Evolutionary conservation across 805 yeast genomes (phyloP).

Genomic region (Suhomyces vadensis): DNA sequence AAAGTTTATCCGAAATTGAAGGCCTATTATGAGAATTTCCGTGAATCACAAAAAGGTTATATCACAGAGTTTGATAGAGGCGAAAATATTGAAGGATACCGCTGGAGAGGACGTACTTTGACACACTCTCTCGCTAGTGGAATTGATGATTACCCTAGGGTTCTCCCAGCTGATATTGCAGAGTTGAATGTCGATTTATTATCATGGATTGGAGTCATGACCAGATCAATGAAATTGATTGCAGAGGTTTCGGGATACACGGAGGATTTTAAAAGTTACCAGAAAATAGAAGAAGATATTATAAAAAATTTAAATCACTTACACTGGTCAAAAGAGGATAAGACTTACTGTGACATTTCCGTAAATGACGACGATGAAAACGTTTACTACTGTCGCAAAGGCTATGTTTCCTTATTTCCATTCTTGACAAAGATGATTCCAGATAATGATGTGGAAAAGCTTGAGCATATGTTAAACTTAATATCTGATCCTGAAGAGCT

Average conservation of each 20-base stretch:
- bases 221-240: constrained; percentile 73
- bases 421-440: constrained; percentile 67
- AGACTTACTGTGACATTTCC: constrained; percentile 80
- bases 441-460: constrained; percentile 43
- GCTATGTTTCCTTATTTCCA: constrained; percentile 86
- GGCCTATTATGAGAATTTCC: constrained; percentile 82
- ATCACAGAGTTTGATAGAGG: constrained; percentile 68
- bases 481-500: constrained; percentile 70
- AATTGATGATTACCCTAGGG: constrained; percentile 92
- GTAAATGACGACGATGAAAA: constrained; percentile 71
- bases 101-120: constrained; percentile 92
- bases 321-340: constrained; percentile 75
- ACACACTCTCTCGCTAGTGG: constrained; percentile 92
- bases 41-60: constrained; percentile 76
- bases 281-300: constrained; percentile 55
- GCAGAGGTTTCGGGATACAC: constrained; percentile 60
- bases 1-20: constrained; percentile 74
- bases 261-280: constrained; percentile 60
- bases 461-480: constrained; percentile 54
- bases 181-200: constrained; percentile 89
- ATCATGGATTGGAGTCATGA: constrained; percentile 93
- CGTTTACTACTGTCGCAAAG: constrained; percentile 77
- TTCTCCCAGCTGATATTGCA: constrained; percentile 75
- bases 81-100: constrained; percentile 59
- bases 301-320: constrained; percentile 63